A percentile compares a stretch with the other conserved stretches of the same genome.
Evolutionary conservation across 805 yeast genomes (phyloP).

Genomic region (Schwanniomyces pseudopolymorphus): DNA sequence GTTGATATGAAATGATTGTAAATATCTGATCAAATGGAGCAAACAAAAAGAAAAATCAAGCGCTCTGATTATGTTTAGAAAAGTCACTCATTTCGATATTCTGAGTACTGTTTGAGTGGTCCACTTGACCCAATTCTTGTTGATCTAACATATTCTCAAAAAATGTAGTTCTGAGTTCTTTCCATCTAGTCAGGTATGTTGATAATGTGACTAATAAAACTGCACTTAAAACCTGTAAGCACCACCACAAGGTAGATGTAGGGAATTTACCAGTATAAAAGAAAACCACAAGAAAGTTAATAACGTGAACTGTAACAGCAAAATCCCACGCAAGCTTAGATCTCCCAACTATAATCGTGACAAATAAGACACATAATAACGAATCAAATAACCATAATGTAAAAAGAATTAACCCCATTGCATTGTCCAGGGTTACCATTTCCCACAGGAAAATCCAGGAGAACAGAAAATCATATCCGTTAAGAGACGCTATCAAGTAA

Average conservation of each 20-base stretch:
- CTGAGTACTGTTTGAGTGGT: conserved; percentile 9
- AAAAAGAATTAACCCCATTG: conserved; percentile 75
- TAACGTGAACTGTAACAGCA: conserved; percentile 86
- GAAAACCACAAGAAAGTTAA: conserved; percentile 72
- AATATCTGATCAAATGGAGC: too few relatives aligned
- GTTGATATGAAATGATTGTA: background rate
- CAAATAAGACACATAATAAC: conserved; percentile 76
- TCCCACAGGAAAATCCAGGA: conserved; percentile 84
- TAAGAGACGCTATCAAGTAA: conserved; percentile 60
- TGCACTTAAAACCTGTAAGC: conserved; percentile 67
- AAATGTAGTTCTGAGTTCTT: conserved; percentile 83
- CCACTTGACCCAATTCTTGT: conserved; percentile 45
- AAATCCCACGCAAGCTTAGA: conserved; percentile 96
- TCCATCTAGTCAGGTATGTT: conserved; percentile 89
- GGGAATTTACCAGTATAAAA: conserved; percentile 69
- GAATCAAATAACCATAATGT: conserved; percentile 82
- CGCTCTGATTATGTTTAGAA: background rate
- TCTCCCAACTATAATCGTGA: conserved; percentile 86
- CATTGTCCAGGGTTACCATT: conserved; percentile 66
- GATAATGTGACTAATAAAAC: conserved; percentile 74
- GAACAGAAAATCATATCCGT: conserved; percentile 67
- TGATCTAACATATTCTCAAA: conserved; percentile 77
- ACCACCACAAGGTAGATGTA: conserved; percentile 77
- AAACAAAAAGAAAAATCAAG: background rate
- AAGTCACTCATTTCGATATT: conserved; percentile 21